Conservation (phyloP, 371 early-diverging fungal species). For the Chytridium lagenaria region DNA sequence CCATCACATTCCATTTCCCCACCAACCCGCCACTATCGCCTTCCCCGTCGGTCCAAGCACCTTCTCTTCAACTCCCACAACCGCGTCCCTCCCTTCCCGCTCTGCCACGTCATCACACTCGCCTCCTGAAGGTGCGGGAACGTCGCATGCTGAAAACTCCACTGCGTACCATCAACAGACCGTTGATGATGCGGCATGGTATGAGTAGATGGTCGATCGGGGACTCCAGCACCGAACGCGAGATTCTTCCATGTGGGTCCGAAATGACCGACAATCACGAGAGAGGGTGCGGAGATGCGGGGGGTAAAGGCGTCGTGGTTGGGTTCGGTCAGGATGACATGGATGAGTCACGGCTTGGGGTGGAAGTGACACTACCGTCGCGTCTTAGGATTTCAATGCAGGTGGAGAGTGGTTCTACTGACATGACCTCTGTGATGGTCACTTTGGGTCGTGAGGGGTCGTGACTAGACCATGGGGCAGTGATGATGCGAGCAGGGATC, state of each 20-base stretch:
- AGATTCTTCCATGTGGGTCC: conserved; percentile 16
- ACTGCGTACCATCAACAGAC: not conserved
- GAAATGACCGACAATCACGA: conserved; percentile 16
- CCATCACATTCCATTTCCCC: conserved; percentile 19
- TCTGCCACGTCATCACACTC: conserved; percentile 5
- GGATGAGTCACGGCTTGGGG: not conserved
- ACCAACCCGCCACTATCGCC: conserved; percentile 5
- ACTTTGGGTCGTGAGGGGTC: not conserved
- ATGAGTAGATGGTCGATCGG: too few relatives aligned
- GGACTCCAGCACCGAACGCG: not conserved
- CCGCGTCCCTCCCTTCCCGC: not conserved
- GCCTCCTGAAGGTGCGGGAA: conserved; percentile 1
- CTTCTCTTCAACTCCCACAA: conserved; percentile 18
- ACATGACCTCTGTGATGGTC: conserved; percentile 18
- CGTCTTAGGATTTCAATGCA: conserved; percentile 9
- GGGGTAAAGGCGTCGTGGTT: too few relatives aligned
- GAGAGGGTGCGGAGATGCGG: not conserved
- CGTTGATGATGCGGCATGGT: too few relatives aligned
- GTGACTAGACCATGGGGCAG: too few relatives aligned
- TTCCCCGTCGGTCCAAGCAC: conserved; percentile 5
- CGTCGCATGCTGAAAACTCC: not conserved
- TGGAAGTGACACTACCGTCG: not conserved
- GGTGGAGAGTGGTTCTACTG: conserved; percentile 15
- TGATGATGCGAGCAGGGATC: too few relatives aligned
- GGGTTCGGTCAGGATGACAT: too few relatives aligned